Base-by-base conservation (phyloP, 2,329 filamentous ascomycete genomes). In the Botryotinia narcissicola region DNA sequence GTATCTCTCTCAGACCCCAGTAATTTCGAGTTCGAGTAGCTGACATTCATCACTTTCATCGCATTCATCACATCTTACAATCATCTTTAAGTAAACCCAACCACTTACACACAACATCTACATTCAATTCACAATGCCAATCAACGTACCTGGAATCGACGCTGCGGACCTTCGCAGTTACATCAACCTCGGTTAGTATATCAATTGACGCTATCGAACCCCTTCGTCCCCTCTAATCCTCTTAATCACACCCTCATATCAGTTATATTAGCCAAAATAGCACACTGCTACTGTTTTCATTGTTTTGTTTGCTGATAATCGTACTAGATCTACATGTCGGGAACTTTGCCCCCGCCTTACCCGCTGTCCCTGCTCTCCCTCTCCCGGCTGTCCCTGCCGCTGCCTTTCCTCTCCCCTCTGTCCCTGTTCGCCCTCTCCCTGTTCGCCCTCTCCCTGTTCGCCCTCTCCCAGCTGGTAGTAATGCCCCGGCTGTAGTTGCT, bases 341-440 rank as follows among this genome's bases (percentile, higher is more conserved):
- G 29, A 32, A 16, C 14, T 20, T 8, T 48, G 46, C 16, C 5
- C 25, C 25, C n/a, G 25, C 3, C 25, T n/a, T 6, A n/a, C n/a
- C n/a, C n/a, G 8, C 25, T 14, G 51, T 10, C 51, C 25, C 12
- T n/a, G 48, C 29, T 32, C 2, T 32, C 32, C 32, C 32, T n/a
- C n/a, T n/a, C 7, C 29, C 16, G 35, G 32, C 32, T 35, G 32
- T 4, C 32, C 16, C 54, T 59, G 16, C 16, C 32, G 20, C 9
- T 22, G 29, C 8, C 18, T 3, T 29, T 2, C 5, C 7, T 4
- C 9, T 32, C 4, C 18, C 32, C 8, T 9, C 32, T 22, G 16
- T 0, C 16, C 4, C 29, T 59, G 14, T 0, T 3, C 4, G 12
- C 14, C n/a, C 7, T 16, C 29, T 20, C 9, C 18, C 32, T 3